phyloP scores from a whole-genome alignment of 441 rosid species.

The Pelargonium cotyledonis region DNA sequence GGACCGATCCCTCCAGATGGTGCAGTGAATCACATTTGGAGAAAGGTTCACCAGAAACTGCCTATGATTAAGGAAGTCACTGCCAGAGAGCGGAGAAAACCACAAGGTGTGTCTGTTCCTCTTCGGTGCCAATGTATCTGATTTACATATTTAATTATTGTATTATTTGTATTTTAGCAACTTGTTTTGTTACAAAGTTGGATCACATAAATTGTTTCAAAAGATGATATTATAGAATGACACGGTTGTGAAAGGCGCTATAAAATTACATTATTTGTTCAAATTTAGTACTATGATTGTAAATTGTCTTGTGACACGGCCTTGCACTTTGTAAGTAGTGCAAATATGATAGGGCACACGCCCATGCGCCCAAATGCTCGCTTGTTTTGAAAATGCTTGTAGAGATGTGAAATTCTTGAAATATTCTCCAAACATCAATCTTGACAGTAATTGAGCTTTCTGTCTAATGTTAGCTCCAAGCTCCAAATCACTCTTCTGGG shows the following conservation, averaged over 20 bases:
- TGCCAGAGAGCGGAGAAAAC: conserved; percentile 62
- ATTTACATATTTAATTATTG: conserved; percentile 4
- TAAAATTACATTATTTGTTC: not conserved
- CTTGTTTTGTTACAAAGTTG: not conserved
- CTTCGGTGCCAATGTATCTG: conserved; percentile 78
- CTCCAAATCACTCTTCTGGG: no score
- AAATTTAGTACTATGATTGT: not conserved
- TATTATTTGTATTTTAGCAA: not conserved
- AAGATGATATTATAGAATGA: conserved; percentile 2
- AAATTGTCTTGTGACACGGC: no score
- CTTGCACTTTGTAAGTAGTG: no score
- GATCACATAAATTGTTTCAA: not conserved
- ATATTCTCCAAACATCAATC: no score
- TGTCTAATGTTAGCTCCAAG: no score
- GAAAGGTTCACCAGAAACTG: conserved; percentile 64
- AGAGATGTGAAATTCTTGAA: no score
- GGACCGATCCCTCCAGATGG: conserved; percentile 64
- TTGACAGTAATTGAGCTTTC: no score
- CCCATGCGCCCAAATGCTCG: no score
- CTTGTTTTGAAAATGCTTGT: no score
- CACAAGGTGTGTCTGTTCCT: conserved; percentile 56
- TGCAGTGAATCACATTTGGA: conserved; percentile 86
- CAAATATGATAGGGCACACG: no score
- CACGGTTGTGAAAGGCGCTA: not conserved
- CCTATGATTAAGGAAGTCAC: conserved; percentile 70